phyloP scores from a whole-genome alignment of 306 rosid genomes.

The Mimosa pudica region DNA sequence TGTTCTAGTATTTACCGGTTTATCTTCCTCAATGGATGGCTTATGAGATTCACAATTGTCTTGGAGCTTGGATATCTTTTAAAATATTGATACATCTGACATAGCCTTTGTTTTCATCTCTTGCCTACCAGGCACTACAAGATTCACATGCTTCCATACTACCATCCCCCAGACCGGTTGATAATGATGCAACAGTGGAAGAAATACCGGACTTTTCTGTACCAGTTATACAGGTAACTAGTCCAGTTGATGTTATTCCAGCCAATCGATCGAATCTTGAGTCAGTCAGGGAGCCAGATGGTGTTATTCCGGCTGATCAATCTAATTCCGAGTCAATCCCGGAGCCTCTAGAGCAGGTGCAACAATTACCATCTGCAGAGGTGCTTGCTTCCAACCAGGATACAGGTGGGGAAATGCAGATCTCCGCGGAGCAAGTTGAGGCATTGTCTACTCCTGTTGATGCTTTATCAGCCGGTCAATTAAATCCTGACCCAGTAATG shows the following conservation, averaged over 20 bases:
- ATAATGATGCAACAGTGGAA: constrained; percentile 33
- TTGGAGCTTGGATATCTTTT: not conserved
- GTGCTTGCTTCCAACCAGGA: constrained; percentile 36
- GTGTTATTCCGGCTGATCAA: no score
- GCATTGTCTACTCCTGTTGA: not conserved
- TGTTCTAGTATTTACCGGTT: not conserved
- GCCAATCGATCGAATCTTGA: not conserved
- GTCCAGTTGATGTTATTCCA: constrained; percentile 17
- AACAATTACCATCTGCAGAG: constrained; percentile 31
- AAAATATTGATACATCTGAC: not conserved
- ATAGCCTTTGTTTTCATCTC: not conserved
- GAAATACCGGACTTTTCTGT: not conserved
- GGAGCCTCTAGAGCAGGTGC: constrained; percentile 41
- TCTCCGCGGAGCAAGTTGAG: constrained; percentile 32
- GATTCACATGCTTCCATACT: constrained; percentile 30
- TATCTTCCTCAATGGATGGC: not conserved
- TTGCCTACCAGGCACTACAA: constrained; percentile 35
- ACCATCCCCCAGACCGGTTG: constrained; percentile 19
- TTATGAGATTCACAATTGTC: not conserved
- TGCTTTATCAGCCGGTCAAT: not conserved
- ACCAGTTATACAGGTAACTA: not conserved
- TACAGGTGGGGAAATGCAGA: constrained; percentile 32
- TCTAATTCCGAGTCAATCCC: no score
- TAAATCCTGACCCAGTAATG: not conserved
- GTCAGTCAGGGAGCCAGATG: constrained; percentile 14